Base-by-base conservation (phyloP, 345 rosid genomes). In the Camelina hispida region DNA sequence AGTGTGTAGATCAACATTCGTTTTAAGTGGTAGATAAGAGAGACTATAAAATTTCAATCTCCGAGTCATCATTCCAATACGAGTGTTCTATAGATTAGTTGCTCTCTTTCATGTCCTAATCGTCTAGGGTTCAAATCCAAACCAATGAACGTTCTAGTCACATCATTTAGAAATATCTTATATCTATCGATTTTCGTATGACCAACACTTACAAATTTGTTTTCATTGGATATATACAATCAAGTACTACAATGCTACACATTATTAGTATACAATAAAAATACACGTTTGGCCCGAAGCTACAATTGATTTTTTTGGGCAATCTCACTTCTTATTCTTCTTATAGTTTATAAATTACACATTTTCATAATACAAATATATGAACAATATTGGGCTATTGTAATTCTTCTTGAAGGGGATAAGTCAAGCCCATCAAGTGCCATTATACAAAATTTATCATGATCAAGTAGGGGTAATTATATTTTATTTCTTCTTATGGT, bases 1-100 rank as follows among this genome's bases (percentile, higher is more conserved):
- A 76, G 58, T 69, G 69, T 62, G 32, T 76, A 62, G 64, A 76
- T 69, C 79, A 76, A 69, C 70, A 69, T 69, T 76, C 58, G 57
- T 62, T 68, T 69, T 53, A 44, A 52, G 43, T 53, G 79, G 69
- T 51, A 52, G 74, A 75, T 68, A 75, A 75, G 73, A 59, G 68
- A 75, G 38, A 75, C 79, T 38, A 67, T 17, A 38, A 50, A 40
- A 2, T 20, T 40, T 40, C 3, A 68, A 50, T 51, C 69, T 68
- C 56, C 12, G 48, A 60, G 63, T 68, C 69, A 61, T 42, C 63
- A 32, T 69, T 69, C 69, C 57, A 69, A 52, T 20, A 59, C 7
- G 30, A 17, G 32, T 53, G 30, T 53, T 69, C 14, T 42, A 30
- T 61, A 4, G 64, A 44, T 53, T 52, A 42, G 23, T 53, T 68